Evolutionary conservation across 257 asterid species (phyloP), one percentile per base, ranked within the genome.

Genomic region (Leonotis leonurus): DNA sequence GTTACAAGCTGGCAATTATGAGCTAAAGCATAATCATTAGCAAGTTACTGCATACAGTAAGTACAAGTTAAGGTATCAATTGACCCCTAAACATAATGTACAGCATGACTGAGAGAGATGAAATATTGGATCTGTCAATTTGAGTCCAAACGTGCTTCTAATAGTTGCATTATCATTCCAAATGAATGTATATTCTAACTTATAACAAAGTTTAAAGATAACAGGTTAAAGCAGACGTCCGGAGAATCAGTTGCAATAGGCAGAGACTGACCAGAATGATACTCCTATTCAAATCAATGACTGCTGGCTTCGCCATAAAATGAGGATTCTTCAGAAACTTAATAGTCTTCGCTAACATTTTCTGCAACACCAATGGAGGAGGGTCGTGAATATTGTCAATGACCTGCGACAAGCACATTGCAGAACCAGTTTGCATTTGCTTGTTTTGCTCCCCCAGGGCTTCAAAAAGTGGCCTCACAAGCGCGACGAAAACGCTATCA

Each of bases 401-500:
- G 76, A 83, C 76, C 79, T 83, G 77, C 10, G 98, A 81, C 83
- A 92, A 79, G 71, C 98, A 86, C 79, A 92, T 65, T 1, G 98
- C 95, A 0, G 97, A 77, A 71, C 97, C 99, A 71, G 68, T 75
- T 62, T 92, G 99, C 74, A 86, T 78, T 16, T 85, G 85, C 82
- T 82, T 85, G 81, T 80, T 89, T 72, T 89, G 96, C 75, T 92
- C 99, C 41, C 96, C 97, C 65, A 92, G 60, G 44, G 95, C 87
- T 78, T 92, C 99, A 73, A 92, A 92, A 67, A 92, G 90, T 12
- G 99, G 97, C 72, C 81, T 92, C 74, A 86, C 99, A n/a, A 92
- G 70, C 56, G 80, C 74, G 60, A 84, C 75, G 57, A 92, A 89
- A 61, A 80, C 57, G 11, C 77, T 82, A 71, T 85, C 96, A 27